Evolutionary conservation across 1,284 basidiomycete genomes (phyloP).

Genomic region (Cryptococcus depauperatus): DNA sequence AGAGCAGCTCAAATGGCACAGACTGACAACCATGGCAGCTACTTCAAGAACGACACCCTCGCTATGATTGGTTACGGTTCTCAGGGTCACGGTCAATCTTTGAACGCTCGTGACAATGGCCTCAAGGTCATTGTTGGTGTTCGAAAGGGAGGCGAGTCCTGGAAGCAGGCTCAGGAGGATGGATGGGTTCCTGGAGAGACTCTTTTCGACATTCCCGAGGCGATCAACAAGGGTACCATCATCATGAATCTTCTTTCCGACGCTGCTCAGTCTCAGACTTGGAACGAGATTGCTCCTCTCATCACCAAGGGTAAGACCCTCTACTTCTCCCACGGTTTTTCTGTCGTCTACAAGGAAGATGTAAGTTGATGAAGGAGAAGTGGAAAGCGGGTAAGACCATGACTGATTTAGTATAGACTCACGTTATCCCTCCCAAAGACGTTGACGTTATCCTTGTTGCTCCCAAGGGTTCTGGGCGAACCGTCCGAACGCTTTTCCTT

Average conservation of each 20-base stretch:
- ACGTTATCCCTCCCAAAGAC: constrained; percentile 82
- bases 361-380: constrained; percentile 35
- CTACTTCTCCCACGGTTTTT: constrained; percentile 99
- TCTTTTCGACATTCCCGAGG: constrained; percentile 97
- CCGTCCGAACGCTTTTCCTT: constrained; percentile 98
- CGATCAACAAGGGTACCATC: constrained; percentile 90
- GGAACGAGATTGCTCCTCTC: constrained; percentile 76
- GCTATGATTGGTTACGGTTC: constrained; percentile 98
- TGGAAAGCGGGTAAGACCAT: neutral
- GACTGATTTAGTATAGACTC: constrained; percentile 49
- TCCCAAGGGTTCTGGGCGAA: constrained; percentile 97
- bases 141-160: constrained; percentile 84
- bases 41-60: constrained; percentile 99
- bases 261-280: constrained; percentile 93
- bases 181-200: constrained; percentile 99
- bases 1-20: neutral
- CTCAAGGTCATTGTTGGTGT: constrained; percentile 99
- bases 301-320: constrained; percentile 99
- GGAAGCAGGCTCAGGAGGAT: constrained; percentile 92
- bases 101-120: constrained; percentile 98
- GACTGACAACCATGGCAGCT: constrained; percentile 43
- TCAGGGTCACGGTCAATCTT: constrained; percentile 91
- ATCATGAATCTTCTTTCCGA: constrained; percentile 99
- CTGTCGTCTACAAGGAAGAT: constrained; percentile 95
- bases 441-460: constrained; percentile 99